Base-by-base conservation (phyloP, 1,284 basidiomycete species). In the Kalmanozyma brasiliensis region DNA sequence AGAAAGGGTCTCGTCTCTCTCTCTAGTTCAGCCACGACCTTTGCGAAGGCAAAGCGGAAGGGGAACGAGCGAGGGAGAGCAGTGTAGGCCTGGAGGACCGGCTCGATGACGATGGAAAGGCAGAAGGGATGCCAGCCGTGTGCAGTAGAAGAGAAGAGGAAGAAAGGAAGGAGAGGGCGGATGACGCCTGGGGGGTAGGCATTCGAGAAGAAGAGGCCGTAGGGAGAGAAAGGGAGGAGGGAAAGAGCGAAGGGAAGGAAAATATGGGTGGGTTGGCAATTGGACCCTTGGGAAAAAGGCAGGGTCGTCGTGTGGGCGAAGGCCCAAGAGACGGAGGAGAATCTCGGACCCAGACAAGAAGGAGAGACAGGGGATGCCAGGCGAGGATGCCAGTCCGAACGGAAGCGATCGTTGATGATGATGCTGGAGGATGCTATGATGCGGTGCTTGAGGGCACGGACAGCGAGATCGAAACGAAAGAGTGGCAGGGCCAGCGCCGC, bases 401-500 rank as follows among this genome's bases (percentile, higher is more conserved):
- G 37, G 24, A 34, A 8, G 16, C 17, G 43, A 41, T 29, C n/a
- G 33, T 17, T 20, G 29, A 37, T 23, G 37, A 48, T 44, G 53
- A 49, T 56, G 55, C 49, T 49, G 44, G n/a, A n/a, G n/a, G n/a
- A n/a, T n/a, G n/a, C 61, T 49, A 58, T 44, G 49, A 48, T 63
- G 53, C 60, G 35, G 60, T n/a, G n/a, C n/a, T n/a, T n/a, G n/a
- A n/a, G n/a, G n/a, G n/a, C n/a, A n/a, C 34, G 16, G 14, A 35
- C 34, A 35, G 34, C 7, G 4, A 1, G 34, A n/a, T 35, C 34
- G 16, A 36, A 34, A 34, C 33, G 20, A 37, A 37, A n/a, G n/a
- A n/a, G n/a, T n/a, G n/a, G n/a, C n/a, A n/a, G n/a, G n/a, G n/a
- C n/a, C n/a, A n/a, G n/a, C n/a, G n/a, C n/a, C n/a, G n/a, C n/a